These are phyloP conservation scores for Teratosphaeriaceae sp. DNA, from an alignment of 2,329 filamentous ascomycete genomes.

Conservation along the genomic window DNA sequence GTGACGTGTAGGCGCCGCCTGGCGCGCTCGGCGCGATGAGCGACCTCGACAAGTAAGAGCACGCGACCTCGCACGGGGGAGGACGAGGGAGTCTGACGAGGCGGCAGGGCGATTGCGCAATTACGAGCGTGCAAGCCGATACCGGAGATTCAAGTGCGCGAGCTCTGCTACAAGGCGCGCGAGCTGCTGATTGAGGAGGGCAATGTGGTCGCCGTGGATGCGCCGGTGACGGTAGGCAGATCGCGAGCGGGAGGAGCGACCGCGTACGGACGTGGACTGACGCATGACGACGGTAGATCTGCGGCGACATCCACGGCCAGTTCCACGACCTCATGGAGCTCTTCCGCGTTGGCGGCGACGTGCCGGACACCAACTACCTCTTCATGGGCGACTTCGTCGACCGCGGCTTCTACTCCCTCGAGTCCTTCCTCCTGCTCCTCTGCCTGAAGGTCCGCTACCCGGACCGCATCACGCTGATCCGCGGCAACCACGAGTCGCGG, in stretches of 20 bases:
- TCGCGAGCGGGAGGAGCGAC: too few relatives aligned
- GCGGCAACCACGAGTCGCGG: constrained; percentile 72
- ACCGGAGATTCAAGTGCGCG: constrained; percentile 88
- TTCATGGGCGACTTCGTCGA: constrained; percentile 99
- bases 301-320: constrained; percentile 93
- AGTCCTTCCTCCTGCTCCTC: constrained; percentile 90
- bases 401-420: constrained; percentile 94
- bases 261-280: constrained; percentile 10
- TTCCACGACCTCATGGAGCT: constrained; percentile 97
- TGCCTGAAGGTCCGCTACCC: constrained; percentile 97
- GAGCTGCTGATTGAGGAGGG: constrained; percentile 96
- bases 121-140: constrained; percentile 94
- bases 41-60: constrained; percentile 77
- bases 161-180: constrained; percentile 93
- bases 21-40: constrained; percentile 56
- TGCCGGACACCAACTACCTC: constrained; percentile 91
- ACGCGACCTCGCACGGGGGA: constrained; percentile 6
- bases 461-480: constrained; percentile 91
- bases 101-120: constrained; percentile 81
- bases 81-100: constrained; percentile 12
- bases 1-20: constrained; percentile 5
- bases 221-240: constrained; percentile 71
- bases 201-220: constrained; percentile 92
- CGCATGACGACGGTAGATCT: constrained; percentile 64
- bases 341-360: constrained; percentile 86